Conservation (phyloP, 192 early-diverging fungal genomes). For the Pilobolus umbonatus region DNA sequence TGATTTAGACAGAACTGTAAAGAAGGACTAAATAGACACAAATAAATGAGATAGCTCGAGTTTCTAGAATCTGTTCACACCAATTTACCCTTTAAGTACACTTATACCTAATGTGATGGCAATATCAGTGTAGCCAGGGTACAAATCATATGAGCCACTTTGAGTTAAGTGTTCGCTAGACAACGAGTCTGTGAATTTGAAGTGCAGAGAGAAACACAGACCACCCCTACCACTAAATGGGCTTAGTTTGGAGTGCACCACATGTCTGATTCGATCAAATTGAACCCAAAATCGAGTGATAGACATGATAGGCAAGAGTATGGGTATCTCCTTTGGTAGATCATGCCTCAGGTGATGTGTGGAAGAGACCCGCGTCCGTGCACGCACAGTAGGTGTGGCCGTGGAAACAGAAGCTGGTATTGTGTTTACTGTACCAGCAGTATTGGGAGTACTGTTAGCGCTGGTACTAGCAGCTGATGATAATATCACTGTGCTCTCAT, state of each 20-base stretch:
- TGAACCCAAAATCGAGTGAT: conserved; percentile 26
- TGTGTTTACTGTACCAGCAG: background rate
- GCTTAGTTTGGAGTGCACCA: conserved; percentile 13
- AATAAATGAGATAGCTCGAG: background rate
- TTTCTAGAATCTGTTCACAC: too few species aligned
- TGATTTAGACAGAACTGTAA: conserved; percentile 24
- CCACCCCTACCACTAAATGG: conserved; percentile 29
- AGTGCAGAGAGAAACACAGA: conserved; percentile 28
- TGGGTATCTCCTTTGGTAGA: conserved; percentile 13
- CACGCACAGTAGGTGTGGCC: background rate
- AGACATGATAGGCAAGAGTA: conserved; percentile 22
- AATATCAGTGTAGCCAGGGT: conserved; percentile 19
- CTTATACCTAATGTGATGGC: conserved; percentile 21
- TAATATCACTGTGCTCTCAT: background rate
- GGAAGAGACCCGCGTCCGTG: background rate
- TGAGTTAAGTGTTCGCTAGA: background rate
- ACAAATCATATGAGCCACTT: conserved; percentile 6
- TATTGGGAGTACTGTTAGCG: background rate
- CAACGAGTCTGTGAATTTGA: conserved; percentile 9
- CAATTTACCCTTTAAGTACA: conserved; percentile 32
- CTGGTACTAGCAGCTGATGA: background rate
- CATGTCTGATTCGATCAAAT: conserved; percentile 27
- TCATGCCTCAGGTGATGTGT: background rate
- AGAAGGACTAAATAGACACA: conserved; percentile 12
- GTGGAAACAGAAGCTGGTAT: background rate